Evolutionary conservation across 2,329 filamentous ascomycete species (phyloP).

Genomic region (Xylaria sp.): DNA sequence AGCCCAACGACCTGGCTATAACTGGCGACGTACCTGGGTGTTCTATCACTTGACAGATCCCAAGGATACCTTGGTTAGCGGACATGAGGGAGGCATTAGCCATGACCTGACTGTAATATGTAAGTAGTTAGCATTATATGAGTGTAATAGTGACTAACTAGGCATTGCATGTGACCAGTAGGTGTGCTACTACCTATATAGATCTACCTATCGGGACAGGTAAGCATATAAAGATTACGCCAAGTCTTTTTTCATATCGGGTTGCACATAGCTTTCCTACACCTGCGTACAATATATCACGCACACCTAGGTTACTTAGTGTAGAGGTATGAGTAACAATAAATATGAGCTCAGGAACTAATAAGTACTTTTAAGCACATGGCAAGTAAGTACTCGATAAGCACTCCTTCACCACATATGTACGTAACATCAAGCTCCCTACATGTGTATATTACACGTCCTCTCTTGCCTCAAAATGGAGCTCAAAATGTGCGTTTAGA

Average conservation of each 20-base stretch:
- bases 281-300: neutral
- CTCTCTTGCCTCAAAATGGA: neutral
- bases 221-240: too few relatives aligned
- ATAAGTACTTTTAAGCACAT: neutral
- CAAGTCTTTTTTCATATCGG: too few relatives aligned
- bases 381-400: neutral
- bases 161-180: too few relatives aligned
- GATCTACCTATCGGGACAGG: too few relatives aligned
- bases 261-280: neutral
- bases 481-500: neutral
- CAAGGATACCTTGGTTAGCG: neutral
- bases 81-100: neutral
- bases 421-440: neutral
- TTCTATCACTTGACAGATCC: neutral
- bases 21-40: neutral
- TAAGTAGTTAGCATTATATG: neutral
- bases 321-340: too few relatives aligned
- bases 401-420: neutral
- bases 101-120: neutral
- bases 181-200: too few relatives aligned
- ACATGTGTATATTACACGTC: neutral
- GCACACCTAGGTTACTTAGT: too few relatives aligned
- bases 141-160: neutral
- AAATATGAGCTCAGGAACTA: neutral
- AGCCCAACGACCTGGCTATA: slow-evolving; percentile 12